Base-by-base conservation (phyloP, 2,329 filamentous ascomycete genomes). In the Bimuria novae-zelandiae region DNA sequence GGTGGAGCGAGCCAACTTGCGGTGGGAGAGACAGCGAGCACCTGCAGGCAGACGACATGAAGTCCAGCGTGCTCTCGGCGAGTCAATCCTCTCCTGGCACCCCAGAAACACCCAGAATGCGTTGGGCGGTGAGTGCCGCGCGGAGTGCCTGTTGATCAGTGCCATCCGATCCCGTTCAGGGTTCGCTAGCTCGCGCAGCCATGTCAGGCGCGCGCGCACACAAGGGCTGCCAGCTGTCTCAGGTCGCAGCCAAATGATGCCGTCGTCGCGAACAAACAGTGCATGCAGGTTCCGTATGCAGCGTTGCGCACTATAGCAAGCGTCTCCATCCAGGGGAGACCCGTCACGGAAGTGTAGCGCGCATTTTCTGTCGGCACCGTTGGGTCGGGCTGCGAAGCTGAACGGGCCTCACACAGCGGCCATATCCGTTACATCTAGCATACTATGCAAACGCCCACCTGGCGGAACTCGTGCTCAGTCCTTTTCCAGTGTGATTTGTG, bases 401-500 rank as follows among this genome's bases (percentile, higher is more conserved):
- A 37, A 49, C 7, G 29, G 43, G 51, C 23, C 45, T 33, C 53
- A 41, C 49, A 49, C 49, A n/a, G 52, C 58, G 48, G 51, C 51
- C 57, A 55, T 59, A 63, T 65, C 43, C 62, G 56, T 54, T 49
- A 57, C 49, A 55, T 59, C 56, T 57, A 60, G 43, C 56, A 41
- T 56, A 53, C 59, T 43, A 50, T 52, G 36, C 39, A 44, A 44
- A 45, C 19, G 16, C 44, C 36, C 22, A 23, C 41, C 7, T 10
- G 35, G n/a, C 4, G 12, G 19, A 23, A n/a, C 35, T 23, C 14
- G 37, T 39, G 16, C 46, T 70, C 61, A 78, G 56, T 77, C 69
- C 62, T 74, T 76, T 61, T 84, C 82, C 51, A 82, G 70, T 40
- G 77, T 86, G 69, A 91, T 86, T 77, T 97, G 91, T 47, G 95